Evolutionary conservation across 2,329 filamentous ascomycete species (phyloP).

Genomic region (Alternaria hordeiaustralica): DNA sequence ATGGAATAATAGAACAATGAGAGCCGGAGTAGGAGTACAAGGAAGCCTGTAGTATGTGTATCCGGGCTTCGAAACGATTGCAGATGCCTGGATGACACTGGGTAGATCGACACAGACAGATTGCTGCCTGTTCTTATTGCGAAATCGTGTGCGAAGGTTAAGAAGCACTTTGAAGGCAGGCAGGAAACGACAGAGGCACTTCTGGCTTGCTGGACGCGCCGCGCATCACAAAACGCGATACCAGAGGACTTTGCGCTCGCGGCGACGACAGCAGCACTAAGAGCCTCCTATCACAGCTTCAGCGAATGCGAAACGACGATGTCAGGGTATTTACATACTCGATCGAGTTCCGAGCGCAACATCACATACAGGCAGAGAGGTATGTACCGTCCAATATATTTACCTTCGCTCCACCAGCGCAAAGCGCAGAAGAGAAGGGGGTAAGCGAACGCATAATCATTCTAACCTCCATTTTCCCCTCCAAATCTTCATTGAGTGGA

Average conservation of each 20-base stretch:
- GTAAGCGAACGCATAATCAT: conserved; percentile 61
- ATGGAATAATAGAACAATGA: neutral
- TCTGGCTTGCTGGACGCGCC: neutral
- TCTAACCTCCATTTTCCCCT: conserved; percentile 74
- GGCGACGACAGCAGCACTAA: neutral
- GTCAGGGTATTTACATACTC: neutral
- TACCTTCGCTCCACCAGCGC: conserved; percentile 53
- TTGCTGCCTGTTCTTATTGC: neutral
- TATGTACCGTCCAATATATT: conserved; percentile 56
- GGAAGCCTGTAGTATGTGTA: neutral
- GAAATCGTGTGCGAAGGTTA: neutral
- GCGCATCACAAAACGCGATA: neutral
- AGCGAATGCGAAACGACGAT: neutral
- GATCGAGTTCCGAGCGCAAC: neutral
- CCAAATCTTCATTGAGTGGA: conserved; percentile 64
- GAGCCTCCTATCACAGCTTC: neutral
- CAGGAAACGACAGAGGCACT: neutral
- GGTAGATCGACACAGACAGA: neutral
- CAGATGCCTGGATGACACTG: neutral
- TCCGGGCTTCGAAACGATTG: neutral
- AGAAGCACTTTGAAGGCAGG: neutral
- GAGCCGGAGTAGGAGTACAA: neutral
- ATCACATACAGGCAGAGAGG: conserved; percentile 1
- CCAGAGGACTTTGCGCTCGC: neutral
- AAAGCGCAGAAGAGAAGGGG: conserved; percentile 57